These are phyloP conservation scores for Hippophae tibetana DNA, from an alignment of 306 rosid genomes.

Conservation along the genomic window DNA sequence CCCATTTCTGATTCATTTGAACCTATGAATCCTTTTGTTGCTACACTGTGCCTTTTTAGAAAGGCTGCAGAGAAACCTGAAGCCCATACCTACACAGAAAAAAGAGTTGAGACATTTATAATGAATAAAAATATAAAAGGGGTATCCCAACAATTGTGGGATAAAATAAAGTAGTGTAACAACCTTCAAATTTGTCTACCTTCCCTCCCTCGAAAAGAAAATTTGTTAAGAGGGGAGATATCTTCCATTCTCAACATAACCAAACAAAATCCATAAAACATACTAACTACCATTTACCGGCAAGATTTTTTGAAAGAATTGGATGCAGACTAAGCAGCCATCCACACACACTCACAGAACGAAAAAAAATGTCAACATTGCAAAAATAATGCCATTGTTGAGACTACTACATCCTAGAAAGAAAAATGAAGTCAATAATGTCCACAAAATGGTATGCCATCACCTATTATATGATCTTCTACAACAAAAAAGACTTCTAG, in stretches of 20 bases:
- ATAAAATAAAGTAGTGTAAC: not conserved
- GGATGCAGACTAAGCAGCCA: no score
- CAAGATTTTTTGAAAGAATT: no score
- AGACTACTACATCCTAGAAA: not conserved
- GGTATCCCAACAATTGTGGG: not conserved
- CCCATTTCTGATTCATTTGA: conserved; percentile 33
- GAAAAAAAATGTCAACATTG: no score
- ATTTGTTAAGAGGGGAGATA: no score
- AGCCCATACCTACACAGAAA: conserved; percentile 76
- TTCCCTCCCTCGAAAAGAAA: no score
- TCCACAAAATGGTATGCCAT: not conserved
- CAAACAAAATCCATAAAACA: no score
- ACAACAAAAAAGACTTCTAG: not conserved
- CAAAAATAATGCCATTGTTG: no score
- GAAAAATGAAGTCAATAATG: not conserved
- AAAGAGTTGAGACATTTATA: conserved; percentile 12
- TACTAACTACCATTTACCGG: no score
- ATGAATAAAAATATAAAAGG: not conserved
- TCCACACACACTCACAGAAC: no score
- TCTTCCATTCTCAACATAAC: no score
- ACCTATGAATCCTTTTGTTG: conserved; percentile 51
- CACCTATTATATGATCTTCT: not conserved
- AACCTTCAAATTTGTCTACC: not conserved
- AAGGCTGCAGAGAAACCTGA: conserved; percentile 98
- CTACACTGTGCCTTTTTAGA: conserved; percentile 75